Conservation (phyloP, 345 rosid genomes). For the Ailanthus altissimus region DNA sequence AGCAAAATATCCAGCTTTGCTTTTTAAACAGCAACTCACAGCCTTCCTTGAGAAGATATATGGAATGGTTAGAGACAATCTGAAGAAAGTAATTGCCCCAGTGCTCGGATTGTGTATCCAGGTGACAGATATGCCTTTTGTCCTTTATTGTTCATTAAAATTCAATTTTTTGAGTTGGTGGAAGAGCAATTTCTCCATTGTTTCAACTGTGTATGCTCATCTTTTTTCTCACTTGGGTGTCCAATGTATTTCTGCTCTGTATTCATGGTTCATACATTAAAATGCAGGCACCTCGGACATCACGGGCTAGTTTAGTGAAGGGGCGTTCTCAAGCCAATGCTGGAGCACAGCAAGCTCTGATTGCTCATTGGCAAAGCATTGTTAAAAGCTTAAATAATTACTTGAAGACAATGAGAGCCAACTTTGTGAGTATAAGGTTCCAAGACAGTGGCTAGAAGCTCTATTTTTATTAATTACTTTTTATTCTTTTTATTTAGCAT, state of each 20-base stretch:
- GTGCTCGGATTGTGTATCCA: conserved; percentile 88
- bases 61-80: conserved; percentile 92
- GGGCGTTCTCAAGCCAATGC: conserved; percentile 90
- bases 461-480: conserved; percentile 11
- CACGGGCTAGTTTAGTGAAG: conserved; percentile 81
- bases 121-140: conserved; percentile 38
- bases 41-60: conserved; percentile 99
- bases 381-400: conserved; percentile 70
- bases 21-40: conserved; percentile 96
- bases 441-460: conserved; percentile 2
- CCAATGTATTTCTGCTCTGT: not conserved
- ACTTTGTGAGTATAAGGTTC: conserved; percentile 57
- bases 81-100: conserved; percentile 94
- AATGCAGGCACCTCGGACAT: conserved; percentile 81
- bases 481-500: conserved; percentile 21
- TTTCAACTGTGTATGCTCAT: conserved; percentile 35
- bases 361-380: conserved; percentile 95
- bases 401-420: conserved; percentile 81
- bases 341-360: conserved; percentile 77
- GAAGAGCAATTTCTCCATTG: conserved; percentile 74
- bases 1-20: conserved; percentile 93
- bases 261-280: conserved; percentile 18
- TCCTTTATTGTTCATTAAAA: conserved; percentile 1
- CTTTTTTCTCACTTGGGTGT: not conserved
- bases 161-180: not conserved